Evolutionary conservation across 345 rosid genomes (phyloP), one percentile per base, ranked within the genome.

Genomic region (Carallia pectinifolia): DNA sequence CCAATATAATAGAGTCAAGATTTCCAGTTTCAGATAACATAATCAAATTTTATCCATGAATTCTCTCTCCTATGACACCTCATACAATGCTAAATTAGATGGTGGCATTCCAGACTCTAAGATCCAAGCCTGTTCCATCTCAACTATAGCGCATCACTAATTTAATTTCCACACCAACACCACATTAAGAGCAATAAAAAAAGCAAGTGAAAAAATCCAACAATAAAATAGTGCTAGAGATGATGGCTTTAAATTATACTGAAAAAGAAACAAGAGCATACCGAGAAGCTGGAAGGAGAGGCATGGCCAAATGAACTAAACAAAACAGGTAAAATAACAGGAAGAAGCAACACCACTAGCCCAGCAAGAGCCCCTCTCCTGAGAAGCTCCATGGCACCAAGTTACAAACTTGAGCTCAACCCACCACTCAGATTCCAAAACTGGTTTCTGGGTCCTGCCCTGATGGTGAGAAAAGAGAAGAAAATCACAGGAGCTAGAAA

Each of bases 201-300:
- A 55, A 55, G 31, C 16, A 3, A 55, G 33, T 23, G 60, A 2
- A 58, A 29, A 17, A 67, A 67, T 7, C 53, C 16, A 68, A 58
- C 12, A 3, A 40, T 27, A 44, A 68, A 58, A 40, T 13, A 9
- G 48, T 44, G 58, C 40, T 17, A 17, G 65, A 68, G 6, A n/a
- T 39, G 1, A 30, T 10, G 9, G 48, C 40, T 60, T 6, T 6
- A 44, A 40, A 47, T 55, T 19, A 55, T 55, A 19, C 23, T 23
- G 27, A 15, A 53, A 23, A 16, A 17, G 56, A 7, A 55, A 23
- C 17, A n/a, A 9, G 31, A 77, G 78, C 86, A 47, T 77, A 92
- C 99, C 65, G 97, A 89, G 85, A 92, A 87, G 33, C 81, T 66
- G 75, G 88, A 85, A 68, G 98, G 89, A 53, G 77, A 92, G 69